A percentile compares a stretch with the other conserved stretches of the same genome.
phyloP scores from a whole-genome alignment of 2,329 filamentous ascomycete genomes.

The Pestalotiopsis sp. region DNA sequence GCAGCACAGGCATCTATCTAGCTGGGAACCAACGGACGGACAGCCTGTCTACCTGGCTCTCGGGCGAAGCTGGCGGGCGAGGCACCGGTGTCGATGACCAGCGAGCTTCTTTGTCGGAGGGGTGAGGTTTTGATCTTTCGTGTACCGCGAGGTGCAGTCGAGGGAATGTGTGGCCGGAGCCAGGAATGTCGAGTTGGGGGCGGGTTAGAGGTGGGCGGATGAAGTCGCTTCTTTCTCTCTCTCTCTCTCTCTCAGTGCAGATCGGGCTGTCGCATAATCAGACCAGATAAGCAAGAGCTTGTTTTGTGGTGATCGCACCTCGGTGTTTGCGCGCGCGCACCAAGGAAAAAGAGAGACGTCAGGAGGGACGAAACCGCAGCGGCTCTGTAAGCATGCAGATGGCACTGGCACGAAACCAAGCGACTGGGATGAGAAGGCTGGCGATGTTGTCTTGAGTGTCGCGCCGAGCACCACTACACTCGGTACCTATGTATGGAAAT shows the following conservation, averaged over 20 bases:
- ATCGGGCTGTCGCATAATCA: not conserved
- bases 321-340: not conserved
- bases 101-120: not conserved
- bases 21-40: not conserved
- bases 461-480: too few relatives aligned
- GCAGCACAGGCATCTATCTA: conserved; percentile 3
- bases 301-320: not conserved
- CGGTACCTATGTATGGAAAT: not conserved
- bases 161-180: not conserved
- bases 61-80: not conserved
- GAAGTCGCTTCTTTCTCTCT: not conserved
- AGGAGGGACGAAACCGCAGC: too few relatives aligned
- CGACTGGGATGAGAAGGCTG: too few relatives aligned
- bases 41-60: not conserved
- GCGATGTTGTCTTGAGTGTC: too few relatives aligned
- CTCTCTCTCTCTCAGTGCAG: not conserved
- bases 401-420: too few relatives aligned
- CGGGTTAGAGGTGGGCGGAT: not conserved
- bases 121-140: not conserved
- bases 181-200: not conserved
- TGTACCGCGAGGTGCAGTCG: not conserved
- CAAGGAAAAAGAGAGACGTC: too few relatives aligned
- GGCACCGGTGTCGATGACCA: not conserved
- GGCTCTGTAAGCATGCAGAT: too few relatives aligned
- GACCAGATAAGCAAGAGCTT: not conserved